Evolutionary conservation across 2,329 filamentous ascomycete genomes (phyloP).

Genomic region (Pleomassaria siparia): DNA sequence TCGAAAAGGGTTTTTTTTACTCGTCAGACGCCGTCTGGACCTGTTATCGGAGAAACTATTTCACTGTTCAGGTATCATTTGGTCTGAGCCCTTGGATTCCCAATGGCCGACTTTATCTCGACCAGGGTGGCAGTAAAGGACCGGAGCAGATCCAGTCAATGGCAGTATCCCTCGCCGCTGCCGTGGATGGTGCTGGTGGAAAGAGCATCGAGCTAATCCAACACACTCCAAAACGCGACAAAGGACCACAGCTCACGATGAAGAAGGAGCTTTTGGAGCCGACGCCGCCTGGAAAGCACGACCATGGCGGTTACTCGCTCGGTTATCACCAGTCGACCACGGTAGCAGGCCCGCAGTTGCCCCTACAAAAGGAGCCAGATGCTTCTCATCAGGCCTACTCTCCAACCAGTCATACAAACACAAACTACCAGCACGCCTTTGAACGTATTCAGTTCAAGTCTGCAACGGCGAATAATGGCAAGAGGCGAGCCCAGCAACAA

Average conservation of each 20-base stretch:
- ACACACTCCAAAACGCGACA: slow-evolving; percentile 89
- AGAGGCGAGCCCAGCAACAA: slow-evolving; percentile 84
- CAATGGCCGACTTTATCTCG: slow-evolving; percentile 60
- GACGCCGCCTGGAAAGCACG: slow-evolving; percentile 57
- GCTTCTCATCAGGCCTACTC: slow-evolving; percentile 37
- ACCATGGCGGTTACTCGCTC: slow-evolving; percentile 43
- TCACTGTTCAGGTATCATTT: slow-evolving; percentile 81
- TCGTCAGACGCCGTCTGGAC: slow-evolving; percentile 80
- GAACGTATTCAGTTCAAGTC: slow-evolving; percentile 95
- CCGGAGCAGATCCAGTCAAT: slow-evolving; percentile 68
- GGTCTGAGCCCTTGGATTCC: slow-evolving; percentile 64
- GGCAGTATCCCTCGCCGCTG: slow-evolving; percentile 81
- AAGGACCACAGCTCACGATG: slow-evolving; percentile 74
- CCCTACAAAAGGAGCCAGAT: slow-evolving; percentile 41
- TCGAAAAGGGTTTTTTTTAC: slow-evolving; percentile 88
- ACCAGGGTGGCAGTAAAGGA: slow-evolving; percentile 47
- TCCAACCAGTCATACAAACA: slow-evolving; percentile 36
- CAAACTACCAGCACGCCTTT: slow-evolving; percentile 62
- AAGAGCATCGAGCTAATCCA: slow-evolving; percentile 84
- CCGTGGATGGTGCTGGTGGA: slow-evolving; percentile 72
- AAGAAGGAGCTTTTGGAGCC: slow-evolving; percentile 72
- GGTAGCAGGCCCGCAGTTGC: slow-evolving; percentile 44
- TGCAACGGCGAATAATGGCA: slow-evolving; percentile 91
- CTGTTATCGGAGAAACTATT: slow-evolving; percentile 90
- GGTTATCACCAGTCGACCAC: slow-evolving; percentile 39